Evolutionary conservation across 306 rosid genomes (phyloP).

Genomic region (Vigna mungo): DNA sequence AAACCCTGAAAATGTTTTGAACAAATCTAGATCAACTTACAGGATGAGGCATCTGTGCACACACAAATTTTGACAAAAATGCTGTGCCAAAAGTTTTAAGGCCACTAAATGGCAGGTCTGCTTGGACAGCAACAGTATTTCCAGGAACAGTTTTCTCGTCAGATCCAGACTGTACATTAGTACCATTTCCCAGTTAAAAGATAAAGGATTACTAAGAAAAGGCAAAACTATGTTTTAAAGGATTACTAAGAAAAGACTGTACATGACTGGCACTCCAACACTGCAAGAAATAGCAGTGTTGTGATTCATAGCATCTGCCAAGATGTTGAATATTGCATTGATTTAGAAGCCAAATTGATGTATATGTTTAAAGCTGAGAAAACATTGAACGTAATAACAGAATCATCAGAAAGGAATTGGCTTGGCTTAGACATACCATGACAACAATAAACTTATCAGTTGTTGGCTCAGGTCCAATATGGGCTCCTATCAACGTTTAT

Average conservation of each 20-base stretch:
- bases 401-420: background rate
- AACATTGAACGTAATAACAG: background rate
- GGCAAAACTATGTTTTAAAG: background rate
- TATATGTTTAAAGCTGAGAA: constrained; percentile 12
- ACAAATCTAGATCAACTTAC: constrained; percentile 58
- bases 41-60: constrained; percentile 93
- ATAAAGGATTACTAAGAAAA: background rate
- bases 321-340: background rate
- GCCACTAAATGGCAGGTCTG: constrained; percentile 95
- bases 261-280: constrained; percentile 1
- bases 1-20: background rate
- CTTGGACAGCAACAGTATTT: constrained; percentile 92
- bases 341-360: constrained; percentile 13
- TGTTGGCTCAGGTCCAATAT: constrained; percentile 97
- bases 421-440: constrained; percentile 65
- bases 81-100: constrained; percentile 88
- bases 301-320: constrained; percentile 8
- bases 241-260: no score
- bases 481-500: constrained; percentile 71
- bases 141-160: constrained; percentile 96
- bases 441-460: constrained; percentile 97
- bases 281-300: background rate
- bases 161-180: constrained; percentile 78
- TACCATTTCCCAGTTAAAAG: constrained; percentile 40
- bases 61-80: constrained; percentile 88